phyloP scores from a whole-genome alignment of 306 rosid species.

The Hippophae gyantsensis region DNA sequence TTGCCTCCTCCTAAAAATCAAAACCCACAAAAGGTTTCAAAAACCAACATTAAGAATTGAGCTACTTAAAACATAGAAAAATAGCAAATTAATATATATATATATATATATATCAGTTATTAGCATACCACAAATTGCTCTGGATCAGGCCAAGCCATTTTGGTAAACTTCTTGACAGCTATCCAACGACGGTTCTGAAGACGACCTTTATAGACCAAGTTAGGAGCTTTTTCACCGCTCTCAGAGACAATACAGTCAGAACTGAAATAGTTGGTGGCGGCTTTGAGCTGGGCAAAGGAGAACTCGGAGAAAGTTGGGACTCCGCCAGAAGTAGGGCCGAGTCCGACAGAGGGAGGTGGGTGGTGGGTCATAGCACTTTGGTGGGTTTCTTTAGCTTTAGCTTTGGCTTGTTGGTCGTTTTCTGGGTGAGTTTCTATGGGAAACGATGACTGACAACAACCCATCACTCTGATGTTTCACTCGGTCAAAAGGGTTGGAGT shows the following conservation, averaged over 20 bases:
- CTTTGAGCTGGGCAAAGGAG: conserved; percentile 60
- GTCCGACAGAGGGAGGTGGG: conserved; percentile 20
- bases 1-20: conserved; percentile 67
- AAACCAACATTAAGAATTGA: not conserved
- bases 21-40: conserved; percentile 10
- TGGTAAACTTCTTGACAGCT: conserved; percentile 92
- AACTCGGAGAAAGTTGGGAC: conserved; percentile 60
- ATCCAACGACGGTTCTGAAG: conserved; percentile 68
- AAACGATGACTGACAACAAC: conserved; percentile 55
- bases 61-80: not conserved
- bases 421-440: conserved; percentile 33
- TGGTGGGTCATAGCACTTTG: conserved; percentile 15
- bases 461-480: conserved; percentile 28
- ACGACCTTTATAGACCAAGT: conserved; percentile 77
- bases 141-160: conserved; percentile 93
- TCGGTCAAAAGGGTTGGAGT: not conserved
- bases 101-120: not conserved
- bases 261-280: conserved; percentile 79
- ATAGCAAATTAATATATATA: not conserved
- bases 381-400: conserved; percentile 9
- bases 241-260: conserved; percentile 73
- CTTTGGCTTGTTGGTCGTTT: conserved; percentile 29
- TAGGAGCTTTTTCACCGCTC: conserved; percentile 87
- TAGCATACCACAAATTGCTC: conserved; percentile 64
- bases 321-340: conserved; percentile 23